Base-by-base conservation (phyloP, 495 filamentous ascomycete species). In the Diplogelasinospora grovesii region DNA sequence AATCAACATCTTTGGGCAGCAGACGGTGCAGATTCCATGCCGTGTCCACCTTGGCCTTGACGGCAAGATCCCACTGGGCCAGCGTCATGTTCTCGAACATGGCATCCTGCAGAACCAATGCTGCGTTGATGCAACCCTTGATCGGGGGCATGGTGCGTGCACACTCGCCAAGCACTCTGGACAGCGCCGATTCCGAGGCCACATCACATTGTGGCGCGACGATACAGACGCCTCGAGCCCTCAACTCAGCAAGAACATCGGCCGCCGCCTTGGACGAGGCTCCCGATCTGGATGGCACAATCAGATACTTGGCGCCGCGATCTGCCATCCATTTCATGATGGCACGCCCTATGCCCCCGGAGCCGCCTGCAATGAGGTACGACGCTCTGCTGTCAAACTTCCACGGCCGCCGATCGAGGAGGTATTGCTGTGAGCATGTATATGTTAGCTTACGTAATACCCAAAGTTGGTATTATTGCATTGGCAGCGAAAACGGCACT, bases 341-440 rank as follows among this genome's bases (percentile, higher is more conserved):
- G 14, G 67, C 60, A 10, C 69, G 65, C 14, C 78, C 78, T 4
- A 83, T 59, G 3, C 75, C 78, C 3, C 78, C 74, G 3, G 76
- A 62, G 24, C 77, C 73, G n/a, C 78, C 74, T 10, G 66, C 63
- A 8, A 82, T 46, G 9, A 82, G 43, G 36, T 79, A 81, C 4
- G 66, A 61, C 2, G 61, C 64, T 23, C 69, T 44, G 1, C 52
- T 26, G 13, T 61, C 52, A 22, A 68, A 50, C 16, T 26, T 37
- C 48, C 58, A 60, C 3, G 43, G 4, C 14, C 42, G 38, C n/a
- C 36, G 33, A 22, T 48, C 22, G 11, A 50, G 3, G 26, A 53
- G 18, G 14, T 30, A 43, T 48, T 52, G 35, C 26, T 28, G 26
- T 28, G 26, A 28, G 26, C 10, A 28, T 9, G 26, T 2, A 11